Evolutionary conservation across 257 asterid genomes (phyloP).

Genomic region (Lycium ferocissimum): DNA sequence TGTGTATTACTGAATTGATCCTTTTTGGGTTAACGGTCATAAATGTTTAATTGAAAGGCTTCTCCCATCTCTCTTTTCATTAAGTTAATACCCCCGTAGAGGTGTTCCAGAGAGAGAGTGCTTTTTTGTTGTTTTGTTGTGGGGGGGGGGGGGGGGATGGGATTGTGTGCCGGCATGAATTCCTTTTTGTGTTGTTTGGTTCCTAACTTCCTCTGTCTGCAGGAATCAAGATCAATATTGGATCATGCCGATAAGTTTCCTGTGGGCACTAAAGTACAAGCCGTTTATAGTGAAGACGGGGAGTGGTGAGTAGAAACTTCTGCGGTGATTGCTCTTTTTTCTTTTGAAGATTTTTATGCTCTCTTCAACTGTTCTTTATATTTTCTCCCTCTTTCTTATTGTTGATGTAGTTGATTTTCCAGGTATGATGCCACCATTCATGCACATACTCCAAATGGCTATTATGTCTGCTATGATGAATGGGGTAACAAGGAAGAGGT

Average conservation of each 20-base stretch:
- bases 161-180: neutral
- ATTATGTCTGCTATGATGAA: slow-evolving; percentile 70
- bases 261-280: slow-evolving; percentile 94
- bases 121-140: too few species aligned
- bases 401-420: slow-evolving; percentile 71
- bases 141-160: neutral
- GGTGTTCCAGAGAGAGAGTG: too few species aligned
- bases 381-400: slow-evolving; percentile 41
- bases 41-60: slow-evolving; percentile 5
- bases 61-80: neutral
- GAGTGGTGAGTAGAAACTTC: slow-evolving; percentile 67
- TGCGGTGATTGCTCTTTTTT: neutral
- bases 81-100: neutral
- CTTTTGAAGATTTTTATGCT: slow-evolving; percentile 6
- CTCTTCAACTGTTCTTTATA: slow-evolving; percentile 45
- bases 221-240: slow-evolving; percentile 53
- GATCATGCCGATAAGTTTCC: slow-evolving; percentile 58
- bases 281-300: slow-evolving; percentile 98
- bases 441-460: slow-evolving; percentile 83
- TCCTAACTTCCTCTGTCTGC: slow-evolving; percentile 30
- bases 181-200: slow-evolving; percentile 7
- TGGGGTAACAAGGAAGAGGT: slow-evolving; percentile 99
- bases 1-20: neutral
- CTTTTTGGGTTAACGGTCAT: neutral
- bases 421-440: slow-evolving; percentile 93